phyloP scores from a whole-genome alignment of 2,329 filamentous ascomycete species.

The Fusarium sp. region DNA sequence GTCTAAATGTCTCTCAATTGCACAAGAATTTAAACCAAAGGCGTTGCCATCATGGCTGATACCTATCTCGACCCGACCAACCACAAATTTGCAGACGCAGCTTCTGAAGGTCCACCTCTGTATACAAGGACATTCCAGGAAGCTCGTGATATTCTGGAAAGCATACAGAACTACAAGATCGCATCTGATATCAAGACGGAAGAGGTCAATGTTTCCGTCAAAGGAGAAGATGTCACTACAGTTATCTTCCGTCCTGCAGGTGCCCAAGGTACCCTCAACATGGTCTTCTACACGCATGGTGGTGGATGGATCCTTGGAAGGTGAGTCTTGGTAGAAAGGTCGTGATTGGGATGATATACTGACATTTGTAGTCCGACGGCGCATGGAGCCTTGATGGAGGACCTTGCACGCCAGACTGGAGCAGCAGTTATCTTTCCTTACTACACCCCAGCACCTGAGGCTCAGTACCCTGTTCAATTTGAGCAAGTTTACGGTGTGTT shows the following conservation, averaged over 20 bases:
- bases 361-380: neutral
- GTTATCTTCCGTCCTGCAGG: constrained; percentile 19
- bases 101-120: constrained; percentile 7
- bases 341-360: accelerated
- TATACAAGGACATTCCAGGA: constrained; percentile 32
- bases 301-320: constrained; percentile 36
- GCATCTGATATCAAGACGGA: constrained; percentile 6
- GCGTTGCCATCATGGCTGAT: neutral
- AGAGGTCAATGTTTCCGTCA: constrained; percentile 9
- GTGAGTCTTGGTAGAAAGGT: neutral
- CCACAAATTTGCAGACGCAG: constrained; percentile 20
- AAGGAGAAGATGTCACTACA: neutral
- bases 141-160: constrained; percentile 26
- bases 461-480: constrained; percentile 32
- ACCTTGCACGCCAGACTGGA: constrained; percentile 26
- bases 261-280: constrained; percentile 8
- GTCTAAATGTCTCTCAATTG: accelerated
- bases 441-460: constrained; percentile 29
- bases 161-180: constrained; percentile 22
- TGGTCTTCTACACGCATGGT: constrained; percentile 36
- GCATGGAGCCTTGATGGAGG: constrained; percentile 31
- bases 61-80: constrained; percentile 27
- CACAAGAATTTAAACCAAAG: too few species aligned
- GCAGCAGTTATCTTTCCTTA: constrained; percentile 30
- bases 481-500: constrained; percentile 22